phyloP scores from a whole-genome alignment of 441 rosid species.

The Isatis lusitanica region DNA sequence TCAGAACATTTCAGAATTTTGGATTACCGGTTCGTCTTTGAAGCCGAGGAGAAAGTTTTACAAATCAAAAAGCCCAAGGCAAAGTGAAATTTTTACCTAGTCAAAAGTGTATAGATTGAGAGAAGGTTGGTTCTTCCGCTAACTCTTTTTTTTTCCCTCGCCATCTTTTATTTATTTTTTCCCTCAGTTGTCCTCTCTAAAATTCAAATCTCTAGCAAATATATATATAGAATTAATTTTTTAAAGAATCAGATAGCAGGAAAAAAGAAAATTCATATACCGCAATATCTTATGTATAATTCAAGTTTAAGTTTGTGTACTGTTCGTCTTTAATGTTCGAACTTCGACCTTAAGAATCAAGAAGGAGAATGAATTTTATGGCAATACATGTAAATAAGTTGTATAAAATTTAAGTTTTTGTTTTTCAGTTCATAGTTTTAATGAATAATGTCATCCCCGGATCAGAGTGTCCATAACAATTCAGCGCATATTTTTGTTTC shows the following conservation, averaged over 20 bases:
- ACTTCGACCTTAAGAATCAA: neutral
- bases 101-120: slow-evolving; percentile 37
- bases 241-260: neutral
- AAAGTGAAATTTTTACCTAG: neutral
- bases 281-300: neutral
- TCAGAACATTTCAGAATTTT: slow-evolving; percentile 84
- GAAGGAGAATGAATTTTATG: neutral
- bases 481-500: slow-evolving; percentile 17
- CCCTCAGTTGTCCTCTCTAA: slow-evolving; percentile 9
- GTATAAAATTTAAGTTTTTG: neutral
- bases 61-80: slow-evolving; percentile 23
- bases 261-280: slow-evolving; percentile 2
- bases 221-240: neutral
- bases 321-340: neutral
- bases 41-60: slow-evolving; percentile 14
- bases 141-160: neutral
- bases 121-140: slow-evolving; percentile 25
- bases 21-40: slow-evolving; percentile 83
- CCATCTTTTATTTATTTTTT: slow-evolving; percentile 4
- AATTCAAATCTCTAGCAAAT: slow-evolving; percentile 24
- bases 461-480: slow-evolving; percentile 27
- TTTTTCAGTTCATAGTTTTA: neutral
- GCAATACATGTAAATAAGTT: neutral
- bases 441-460: neutral
- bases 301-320: neutral